Percentiles rank a stretch among this genome's conserved stretches.
phyloP scores from a whole-genome alignment of 164 flowering plant species.

The Malania oleifera region DNA sequence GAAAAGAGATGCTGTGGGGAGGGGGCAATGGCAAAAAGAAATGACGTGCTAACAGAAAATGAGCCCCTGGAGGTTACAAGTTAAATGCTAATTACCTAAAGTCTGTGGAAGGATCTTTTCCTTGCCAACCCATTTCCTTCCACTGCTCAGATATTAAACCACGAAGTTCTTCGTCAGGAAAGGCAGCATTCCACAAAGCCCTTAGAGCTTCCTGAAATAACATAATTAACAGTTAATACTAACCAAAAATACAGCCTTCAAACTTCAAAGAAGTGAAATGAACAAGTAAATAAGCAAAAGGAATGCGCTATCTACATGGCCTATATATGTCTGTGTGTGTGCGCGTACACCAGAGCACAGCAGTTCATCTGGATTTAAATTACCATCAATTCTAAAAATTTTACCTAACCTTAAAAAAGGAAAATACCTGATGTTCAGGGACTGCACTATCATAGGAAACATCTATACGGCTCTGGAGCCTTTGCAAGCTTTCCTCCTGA shows the following conservation, averaged over 20 bases:
- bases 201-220: slow-evolving; percentile 61
- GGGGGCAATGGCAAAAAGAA: too few relatives aligned
- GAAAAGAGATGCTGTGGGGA: neutral
- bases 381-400: neutral
- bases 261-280: neutral
- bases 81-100: slow-evolving; percentile 49
- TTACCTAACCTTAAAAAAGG: neutral
- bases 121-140: slow-evolving; percentile 99
- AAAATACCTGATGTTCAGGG: slow-evolving; percentile 81
- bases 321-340: too few relatives aligned
- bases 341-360: too few relatives aligned
- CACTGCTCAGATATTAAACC: slow-evolving; percentile 89
- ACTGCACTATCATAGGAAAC: slow-evolving; percentile 77
- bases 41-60: too few relatives aligned
- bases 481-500: slow-evolving; percentile 88
- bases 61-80: neutral
- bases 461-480: slow-evolving; percentile 78
- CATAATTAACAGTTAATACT: slow-evolving; percentile 5
- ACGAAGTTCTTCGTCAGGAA: slow-evolving; percentile 75
- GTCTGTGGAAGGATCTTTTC: slow-evolving; percentile 95
- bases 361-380: neutral
- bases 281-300: neutral
- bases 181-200: slow-evolving; percentile 80
- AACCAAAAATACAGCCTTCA: slow-evolving; percentile 2
- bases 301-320: too few relatives aligned